Percentiles rank a stretch among this genome's conserved stretches.
Evolutionary conservation across 1,139 yeast species (phyloP).

Genomic region (Saccharomyces hybrid): DNA sequence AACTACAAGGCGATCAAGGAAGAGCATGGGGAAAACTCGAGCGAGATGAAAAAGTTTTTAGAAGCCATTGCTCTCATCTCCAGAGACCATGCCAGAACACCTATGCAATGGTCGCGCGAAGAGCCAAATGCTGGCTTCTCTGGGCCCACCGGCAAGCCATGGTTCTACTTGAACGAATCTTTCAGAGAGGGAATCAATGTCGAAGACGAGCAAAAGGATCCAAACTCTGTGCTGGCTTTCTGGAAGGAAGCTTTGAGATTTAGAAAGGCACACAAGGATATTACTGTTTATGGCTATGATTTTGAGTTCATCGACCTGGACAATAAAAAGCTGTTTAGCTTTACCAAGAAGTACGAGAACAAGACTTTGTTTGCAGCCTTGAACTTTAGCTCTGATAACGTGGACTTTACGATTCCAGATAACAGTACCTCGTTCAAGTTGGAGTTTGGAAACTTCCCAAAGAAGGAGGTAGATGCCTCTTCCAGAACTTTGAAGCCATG

Average conservation of each 20-base stretch:
- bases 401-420: conserved; percentile 1
- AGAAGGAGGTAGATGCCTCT: conserved; percentile 2
- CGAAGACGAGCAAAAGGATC: conserved; percentile 40
- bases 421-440: conserved; percentile 13
- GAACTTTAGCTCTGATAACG: conserved; percentile 36
- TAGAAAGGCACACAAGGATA: conserved; percentile 41
- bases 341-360: conserved; percentile 32
- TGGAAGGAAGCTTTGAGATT: conserved; percentile 39
- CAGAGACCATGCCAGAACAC: background rate
- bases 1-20: conserved; percentile 36
- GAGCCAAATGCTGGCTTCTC: conserved; percentile 44
- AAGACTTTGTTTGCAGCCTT: conserved; percentile 38
- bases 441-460: conserved; percentile 19
- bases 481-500: conserved; percentile 10
- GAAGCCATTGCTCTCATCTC: background rate
- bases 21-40: background rate
- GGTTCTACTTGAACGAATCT: conserved; percentile 50
- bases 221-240: conserved; percentile 42
- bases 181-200: conserved; percentile 43
- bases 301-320: conserved; percentile 39
- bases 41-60: background rate
- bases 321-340: conserved; percentile 37
- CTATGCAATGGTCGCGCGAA: conserved; percentile 12
- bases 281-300: conserved; percentile 41
- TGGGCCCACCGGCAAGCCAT: conserved; percentile 37